phyloP scores from a whole-genome alignment of 1,284 basidiomycete species.

The Neotropicomus parvogracilis region DNA sequence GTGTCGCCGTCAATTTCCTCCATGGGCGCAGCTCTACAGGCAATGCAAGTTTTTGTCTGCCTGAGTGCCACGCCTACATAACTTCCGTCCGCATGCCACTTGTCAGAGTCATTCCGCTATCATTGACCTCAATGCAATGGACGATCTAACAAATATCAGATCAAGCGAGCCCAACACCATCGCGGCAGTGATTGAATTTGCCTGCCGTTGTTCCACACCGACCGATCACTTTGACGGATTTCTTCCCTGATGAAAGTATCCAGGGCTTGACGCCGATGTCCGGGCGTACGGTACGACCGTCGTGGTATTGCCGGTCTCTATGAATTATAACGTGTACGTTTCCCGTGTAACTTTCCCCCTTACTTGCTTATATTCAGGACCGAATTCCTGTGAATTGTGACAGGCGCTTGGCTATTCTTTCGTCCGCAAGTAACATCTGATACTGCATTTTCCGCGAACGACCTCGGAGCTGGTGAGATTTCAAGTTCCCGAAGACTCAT shows the following conservation, averaged over 20 bases:
- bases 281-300: constrained; percentile 34
- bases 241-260: constrained; percentile 34
- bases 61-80: constrained; percentile 20
- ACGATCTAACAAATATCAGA: constrained; percentile 21
- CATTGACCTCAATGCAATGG: constrained; percentile 37
- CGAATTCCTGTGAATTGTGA: too few species aligned
- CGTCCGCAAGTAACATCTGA: too few species aligned
- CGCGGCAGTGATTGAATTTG: constrained; percentile 10
- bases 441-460: constrained; percentile 22
- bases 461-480: constrained; percentile 33
- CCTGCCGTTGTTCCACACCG: constrained; percentile 32
- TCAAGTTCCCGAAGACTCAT: not conserved
- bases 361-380: constrained; percentile 33
- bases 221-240: constrained; percentile 29
- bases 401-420: too few species aligned
- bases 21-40: constrained; percentile 24
- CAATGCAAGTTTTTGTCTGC: constrained; percentile 20
- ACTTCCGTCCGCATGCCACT: constrained; percentile 17
- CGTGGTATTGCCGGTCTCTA: constrained; percentile 47
- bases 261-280: constrained; percentile 40
- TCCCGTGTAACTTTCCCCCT: too few species aligned
- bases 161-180: too few species aligned
- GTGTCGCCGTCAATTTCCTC: constrained; percentile 20
- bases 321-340: constrained; percentile 38
- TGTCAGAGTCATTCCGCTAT: constrained; percentile 31